These are phyloP conservation scores for Tylopilus balloui DNA, from an alignment of 768 basidiomycete species.

Conservation along the genomic window DNA sequence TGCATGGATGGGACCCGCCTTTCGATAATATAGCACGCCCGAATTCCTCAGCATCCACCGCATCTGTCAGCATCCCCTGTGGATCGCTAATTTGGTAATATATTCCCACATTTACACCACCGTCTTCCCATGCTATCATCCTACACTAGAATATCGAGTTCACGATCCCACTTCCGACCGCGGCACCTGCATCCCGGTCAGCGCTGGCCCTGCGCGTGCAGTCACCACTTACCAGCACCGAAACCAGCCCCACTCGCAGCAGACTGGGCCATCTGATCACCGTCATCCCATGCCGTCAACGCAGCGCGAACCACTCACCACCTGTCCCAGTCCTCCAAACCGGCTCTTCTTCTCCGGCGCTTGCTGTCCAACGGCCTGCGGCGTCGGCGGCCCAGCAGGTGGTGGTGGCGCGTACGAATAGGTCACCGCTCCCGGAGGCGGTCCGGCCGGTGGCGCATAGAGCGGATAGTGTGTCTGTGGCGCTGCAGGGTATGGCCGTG, in stretches of 20 bases:
- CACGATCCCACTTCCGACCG: conserved; percentile 41
- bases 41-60: conserved; percentile 25
- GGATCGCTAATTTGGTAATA: conserved; percentile 14
- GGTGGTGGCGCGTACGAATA: conserved; percentile 19
- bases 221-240: conserved; percentile 37
- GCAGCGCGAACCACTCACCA: conserved; percentile 25
- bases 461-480: conserved; percentile 16
- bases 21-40: conserved; percentile 24
- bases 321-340: conserved; percentile 38
- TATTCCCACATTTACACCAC: conserved; percentile 18
- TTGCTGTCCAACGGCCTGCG: conserved; percentile 32
- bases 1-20: conserved; percentile 26
- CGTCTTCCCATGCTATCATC: conserved; percentile 19
- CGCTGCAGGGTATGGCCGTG: conserved; percentile 12
- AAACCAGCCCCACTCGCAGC: conserved; percentile 44
- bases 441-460: conserved; percentile 11
- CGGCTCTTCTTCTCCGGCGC: conserved; percentile 33
- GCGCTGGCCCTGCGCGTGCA: not conserved
- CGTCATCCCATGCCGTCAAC: not conserved
- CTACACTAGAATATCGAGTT: conserved; percentile 43
- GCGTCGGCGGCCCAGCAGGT: conserved; percentile 36
- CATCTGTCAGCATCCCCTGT: conserved; percentile 33
- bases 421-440: conserved; percentile 9
- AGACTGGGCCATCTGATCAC: conserved; percentile 28
- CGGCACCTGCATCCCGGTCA: conserved; percentile 35